Evolutionary conservation across 2,329 filamentous ascomycete species (phyloP), one percentile per base, ranked within the genome.

Genomic region (Xylogone sp.): DNA sequence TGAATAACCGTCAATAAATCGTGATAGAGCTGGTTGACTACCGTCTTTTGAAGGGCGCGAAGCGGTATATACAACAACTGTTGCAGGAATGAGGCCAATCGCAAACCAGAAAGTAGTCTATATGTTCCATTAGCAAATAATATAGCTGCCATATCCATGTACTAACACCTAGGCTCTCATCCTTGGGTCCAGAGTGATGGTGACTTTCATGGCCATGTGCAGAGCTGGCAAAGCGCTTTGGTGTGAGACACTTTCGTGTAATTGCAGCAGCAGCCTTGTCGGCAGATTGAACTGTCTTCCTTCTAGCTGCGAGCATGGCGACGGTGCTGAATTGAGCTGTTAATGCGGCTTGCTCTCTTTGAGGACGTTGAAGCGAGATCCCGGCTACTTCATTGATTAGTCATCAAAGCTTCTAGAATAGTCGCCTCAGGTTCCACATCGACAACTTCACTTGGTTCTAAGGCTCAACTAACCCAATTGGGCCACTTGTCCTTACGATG

Each of bases 1-100:
- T 31, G 74, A 74, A 66, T 79, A 85, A 58, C 75, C 75, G 57
- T 76, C 69, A 62, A 87, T 82, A 62, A 81, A 22, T 22, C 54
- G 62, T 66, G 75, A 75, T 53, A 80, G 63, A 55, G 68, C 68
- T 3, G 72, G 66, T 47, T 68, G 62, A 47, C 69, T 67, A 42
- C 68, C 68, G 61, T 73, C 67, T 24, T 56, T 54, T 22, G 56
- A 54, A 10, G 60, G 58, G 49, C 69, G 66, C 44, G 76, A 73
- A 50, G 74, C 57, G 42, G 68, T 64, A 63, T 78, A 79, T 24
- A 79, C 51, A 48, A 68, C 71, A 52, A 71, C 61, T 44, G 66
- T 68, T 31, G 69, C 52, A 9, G 78, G 78, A 46, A 81, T 67
- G 10, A 67, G 59, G 43, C 68, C 71, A 42, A 81, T 59, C 43